phyloP scores from a whole-genome alignment of 352 stramenopile species.

The Globisporangium takayamanum region DNA sequence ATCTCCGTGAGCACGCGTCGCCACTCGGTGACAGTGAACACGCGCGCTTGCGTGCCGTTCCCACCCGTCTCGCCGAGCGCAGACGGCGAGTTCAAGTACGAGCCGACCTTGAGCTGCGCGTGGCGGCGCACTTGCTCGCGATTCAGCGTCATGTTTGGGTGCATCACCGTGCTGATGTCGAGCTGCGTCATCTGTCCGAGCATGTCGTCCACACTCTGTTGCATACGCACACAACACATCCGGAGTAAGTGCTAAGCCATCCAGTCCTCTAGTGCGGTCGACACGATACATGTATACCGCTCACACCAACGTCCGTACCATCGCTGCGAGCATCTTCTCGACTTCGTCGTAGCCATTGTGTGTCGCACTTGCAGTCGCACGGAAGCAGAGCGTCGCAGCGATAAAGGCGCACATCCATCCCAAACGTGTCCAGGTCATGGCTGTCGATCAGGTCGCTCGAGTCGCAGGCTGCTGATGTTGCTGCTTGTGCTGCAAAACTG shows the following conservation, averaged over 20 bases:
- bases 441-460: not conserved
- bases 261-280: not conserved
- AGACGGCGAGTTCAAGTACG: slow-evolving; percentile 82
- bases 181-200: slow-evolving; percentile 91
- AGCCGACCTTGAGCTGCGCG: slow-evolving; percentile 79
- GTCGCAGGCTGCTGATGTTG: not conserved
- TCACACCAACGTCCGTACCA: not conserved
- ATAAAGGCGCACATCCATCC: slow-evolving; percentile 1
- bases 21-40: slow-evolving; percentile 65
- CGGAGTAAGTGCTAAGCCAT: not conserved
- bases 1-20: slow-evolving; percentile 63
- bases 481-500: not conserved
- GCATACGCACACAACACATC: not conserved
- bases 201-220: slow-evolving; percentile 30
- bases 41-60: slow-evolving; percentile 13
- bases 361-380: not conserved
- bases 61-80: slow-evolving; percentile 24
- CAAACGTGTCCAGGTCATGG: not conserved
- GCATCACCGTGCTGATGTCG: slow-evolving; percentile 76
- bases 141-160: slow-evolving; percentile 58
- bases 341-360: not conserved
- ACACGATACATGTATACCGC: not conserved
- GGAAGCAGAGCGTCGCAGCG: not conserved
- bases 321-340: slow-evolving; percentile 9
- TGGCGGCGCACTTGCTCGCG: slow-evolving; percentile 52